Base-by-base conservation (phyloP, 441 rosid genomes). In the Iberis amara region DNA sequence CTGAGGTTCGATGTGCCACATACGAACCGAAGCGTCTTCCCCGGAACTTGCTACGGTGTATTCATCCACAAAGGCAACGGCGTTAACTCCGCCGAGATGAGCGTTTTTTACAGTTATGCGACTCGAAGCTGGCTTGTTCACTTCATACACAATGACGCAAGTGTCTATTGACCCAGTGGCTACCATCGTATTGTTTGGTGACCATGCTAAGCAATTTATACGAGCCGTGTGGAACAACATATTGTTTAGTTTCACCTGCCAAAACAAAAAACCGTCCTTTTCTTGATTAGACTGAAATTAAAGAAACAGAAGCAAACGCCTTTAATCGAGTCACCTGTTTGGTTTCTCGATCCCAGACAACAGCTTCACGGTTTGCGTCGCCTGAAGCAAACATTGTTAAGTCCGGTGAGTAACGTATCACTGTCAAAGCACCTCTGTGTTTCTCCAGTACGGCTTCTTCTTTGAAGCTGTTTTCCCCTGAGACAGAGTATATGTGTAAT, bases 121-220 rank as follows among this genome's bases (percentile, higher is more conserved):
- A 73, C 59, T 83, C 36, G 96, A 81, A 54, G 86, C 85, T 27
- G 86, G 92, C 75, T 85, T 83, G 69, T 81, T 89, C 51, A 90
- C 63, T 76, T 82, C 89, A 44, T 90, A 87, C 39, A 90, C 69
- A 55, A 90, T 82, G 52, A 90, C 79, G 18, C 80, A 79, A n/a
- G 89, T 86, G 75, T 86, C 97, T 8, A 90, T 89, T 7, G 97
- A 85, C 15, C 96, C 95, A 7, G 95, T 90, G 18, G 95, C 96
- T 41, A 87, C 83, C 84, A 77, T 71, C 47, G 46, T 73, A 76
- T 78, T 81, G 63, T 82, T 75, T 2, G 97, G 92, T 65, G 97
- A 84, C 97, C 97, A 90, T 44, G 96, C 92, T 51, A 90, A 79
- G 69, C 86, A 81, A 77, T 86, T 90, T 66, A 90, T 84, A 55